phyloP scores from a whole-genome alignment of 805 yeast genomes.

The Zygosaccharomyces pseudorouxii region DNA sequence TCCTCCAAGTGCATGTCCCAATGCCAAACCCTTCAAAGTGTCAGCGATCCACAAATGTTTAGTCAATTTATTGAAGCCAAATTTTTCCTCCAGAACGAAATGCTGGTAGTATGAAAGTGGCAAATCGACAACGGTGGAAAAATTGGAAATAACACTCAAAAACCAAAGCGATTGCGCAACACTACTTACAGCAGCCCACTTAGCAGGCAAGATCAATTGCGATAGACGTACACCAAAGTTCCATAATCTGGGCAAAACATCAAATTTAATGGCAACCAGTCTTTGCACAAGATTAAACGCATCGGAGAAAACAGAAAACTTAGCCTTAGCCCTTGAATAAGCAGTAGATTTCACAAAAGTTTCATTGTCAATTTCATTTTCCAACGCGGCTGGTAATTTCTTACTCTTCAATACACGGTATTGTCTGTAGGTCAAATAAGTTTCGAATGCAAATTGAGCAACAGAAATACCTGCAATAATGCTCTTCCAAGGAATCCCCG shows the following conservation, averaged over 20 bases:
- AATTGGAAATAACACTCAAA: conserved; percentile 44
- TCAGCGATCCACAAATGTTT: conserved; percentile 67
- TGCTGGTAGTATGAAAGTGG: conserved; percentile 74
- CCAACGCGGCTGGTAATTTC: conserved; percentile 63
- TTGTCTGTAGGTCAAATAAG: conserved; percentile 72
- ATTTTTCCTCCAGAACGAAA: conserved; percentile 87
- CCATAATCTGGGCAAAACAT: conserved; percentile 65
- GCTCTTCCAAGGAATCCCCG: conserved; percentile 74
- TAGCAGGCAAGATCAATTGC: conserved; percentile 25
- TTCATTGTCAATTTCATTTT: conserved; percentile 62
- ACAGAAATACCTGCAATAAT: conserved; percentile 69
- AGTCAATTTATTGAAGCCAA: conserved; percentile 89
- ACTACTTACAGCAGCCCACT: conserved; percentile 44
- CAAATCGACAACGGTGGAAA: conserved; percentile 50
- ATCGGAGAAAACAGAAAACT: conserved; percentile 56
- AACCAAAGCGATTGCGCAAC: conserved; percentile 71
- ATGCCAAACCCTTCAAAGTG: conserved; percentile 51
- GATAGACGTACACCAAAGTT: conserved; percentile 40
- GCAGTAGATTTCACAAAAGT: conserved; percentile 72
- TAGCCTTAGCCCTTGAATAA: conserved; percentile 75
- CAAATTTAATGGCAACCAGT: conserved; percentile 51
- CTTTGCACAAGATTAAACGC: conserved; percentile 51
- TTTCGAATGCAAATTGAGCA: conserved; percentile 70
- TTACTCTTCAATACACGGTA: conserved; percentile 53
- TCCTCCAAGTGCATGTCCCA: conserved; percentile 58